Evolutionary conservation across 768 basidiomycete genomes (phyloP).

Genomic region (Russula ochroleuca): DNA sequence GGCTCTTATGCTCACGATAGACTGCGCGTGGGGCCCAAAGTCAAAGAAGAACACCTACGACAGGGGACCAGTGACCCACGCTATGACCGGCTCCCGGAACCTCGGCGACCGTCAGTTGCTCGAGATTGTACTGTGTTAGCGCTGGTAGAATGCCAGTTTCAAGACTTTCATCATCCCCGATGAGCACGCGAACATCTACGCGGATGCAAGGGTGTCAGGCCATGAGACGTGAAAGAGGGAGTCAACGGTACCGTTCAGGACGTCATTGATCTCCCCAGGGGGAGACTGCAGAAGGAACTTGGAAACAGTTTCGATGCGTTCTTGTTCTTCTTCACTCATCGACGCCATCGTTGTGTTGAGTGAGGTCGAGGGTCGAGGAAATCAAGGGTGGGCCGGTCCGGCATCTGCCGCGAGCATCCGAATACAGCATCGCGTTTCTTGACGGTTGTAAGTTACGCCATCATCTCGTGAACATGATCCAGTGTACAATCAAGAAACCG

Average conservation of each 20-base stretch:
- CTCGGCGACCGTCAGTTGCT: constrained; percentile 83
- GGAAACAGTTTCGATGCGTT: constrained; percentile 68
- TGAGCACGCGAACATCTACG: constrained; percentile 84
- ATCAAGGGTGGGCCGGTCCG: not conserved
- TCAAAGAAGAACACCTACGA: not conserved
- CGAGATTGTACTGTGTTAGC: constrained; percentile 77
- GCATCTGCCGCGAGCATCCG: not conserved
- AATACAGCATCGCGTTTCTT: no score
- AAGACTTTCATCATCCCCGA: constrained; percentile 80
- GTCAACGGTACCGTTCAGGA: constrained; percentile 64
- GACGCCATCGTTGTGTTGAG: constrained; percentile 4
- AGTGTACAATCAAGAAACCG: no score
- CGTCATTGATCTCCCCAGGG: constrained; percentile 96
- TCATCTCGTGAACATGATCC: no score
- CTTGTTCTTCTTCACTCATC: constrained; percentile 61
- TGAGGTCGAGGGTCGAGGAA: no score
- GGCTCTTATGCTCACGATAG: constrained; percentile 75
- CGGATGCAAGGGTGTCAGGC: constrained; percentile 19
- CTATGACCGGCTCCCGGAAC: constrained; percentile 74
- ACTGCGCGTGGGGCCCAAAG: constrained; percentile 42
- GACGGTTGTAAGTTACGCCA: no score
- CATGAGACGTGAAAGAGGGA: not conserved
- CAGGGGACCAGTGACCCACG: constrained; percentile 42
- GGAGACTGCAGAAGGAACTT: constrained; percentile 84
- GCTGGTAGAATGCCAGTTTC: constrained; percentile 75